Conservation (phyloP, 2,329 filamentous ascomycete genomes). For the Diaporthe amygdali region DNA sequence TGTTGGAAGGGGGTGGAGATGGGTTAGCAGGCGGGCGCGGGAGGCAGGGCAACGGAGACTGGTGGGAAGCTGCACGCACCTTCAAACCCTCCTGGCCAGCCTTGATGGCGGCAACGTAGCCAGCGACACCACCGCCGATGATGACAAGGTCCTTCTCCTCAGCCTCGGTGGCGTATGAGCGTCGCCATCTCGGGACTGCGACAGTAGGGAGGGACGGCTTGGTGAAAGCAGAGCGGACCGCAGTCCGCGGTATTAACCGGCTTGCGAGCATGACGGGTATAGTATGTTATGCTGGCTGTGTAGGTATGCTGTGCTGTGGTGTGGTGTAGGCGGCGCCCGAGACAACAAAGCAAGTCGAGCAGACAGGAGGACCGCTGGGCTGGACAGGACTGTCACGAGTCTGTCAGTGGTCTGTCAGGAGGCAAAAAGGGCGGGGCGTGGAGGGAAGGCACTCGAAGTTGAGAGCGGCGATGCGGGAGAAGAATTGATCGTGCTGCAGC, state of each 20-base stretch:
- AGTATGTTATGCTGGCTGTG: neutral
- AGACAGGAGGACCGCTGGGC: neutral
- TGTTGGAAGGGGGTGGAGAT: slow-evolving; percentile 41
- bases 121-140: slow-evolving; percentile 96
- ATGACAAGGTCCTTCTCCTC: slow-evolving; percentile 97
- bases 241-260: slow-evolving; percentile 64
- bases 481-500: slow-evolving; percentile 12
- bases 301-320: neutral
- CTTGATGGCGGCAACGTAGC: slow-evolving; percentile 99
- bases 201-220: slow-evolving; percentile 42
- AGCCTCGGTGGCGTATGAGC: slow-evolving; percentile 63
- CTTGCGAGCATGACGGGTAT: slow-evolving; percentile 58
- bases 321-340: neutral
- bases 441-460: neutral
- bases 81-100: slow-evolving; percentile 97
- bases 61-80: slow-evolving; percentile 55
- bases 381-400: neutral
- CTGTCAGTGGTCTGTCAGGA: neutral
- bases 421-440: slow-evolving; percentile 4
- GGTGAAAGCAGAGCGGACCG: slow-evolving; percentile 61
- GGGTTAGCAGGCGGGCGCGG: slow-evolving; percentile 7
- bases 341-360: neutral
- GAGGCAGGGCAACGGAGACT: neutral
- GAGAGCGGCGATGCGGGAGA: slow-evolving; percentile 3
- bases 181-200: slow-evolving; percentile 58